Evolutionary conservation across 345 rosid genomes (phyloP), one percentile per base, ranked within the genome.

Genomic region (Bruguiera gymnorhiza): DNA sequence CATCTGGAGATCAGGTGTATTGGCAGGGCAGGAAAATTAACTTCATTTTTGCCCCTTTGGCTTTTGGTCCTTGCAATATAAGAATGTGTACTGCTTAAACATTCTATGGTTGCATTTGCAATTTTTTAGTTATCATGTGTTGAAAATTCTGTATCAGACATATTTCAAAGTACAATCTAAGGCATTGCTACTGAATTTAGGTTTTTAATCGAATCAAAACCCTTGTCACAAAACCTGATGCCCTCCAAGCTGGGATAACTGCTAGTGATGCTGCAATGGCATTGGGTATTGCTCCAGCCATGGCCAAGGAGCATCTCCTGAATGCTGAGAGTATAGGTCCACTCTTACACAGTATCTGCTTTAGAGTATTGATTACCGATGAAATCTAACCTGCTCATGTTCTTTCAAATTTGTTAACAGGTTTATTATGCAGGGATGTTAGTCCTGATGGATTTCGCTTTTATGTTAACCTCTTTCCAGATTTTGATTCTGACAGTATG

Each of bases 271-370:
- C 98, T 82, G 98, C 97, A 69, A 87, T 90, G 82, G 86, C 91
- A 30, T 77, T 92, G 69, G 96, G 88, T 67, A 90, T 95, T 63
- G 97, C 98, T 68, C 98, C 99, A 66, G 98, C 99, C 63, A 85
- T 95, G 98, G 99, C 99, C 50, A 92, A 95, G 80, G 98, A 95
- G 81, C 96, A 89, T 76, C 96, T 95, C 76, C 83, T 92, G 56
- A 78, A 87, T 65, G 96, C 99, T 60, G 98, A 92, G 80, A 90
- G 85, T 84, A 86, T 79, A 86, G 99, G 99, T 90, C 67, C 53
- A 26, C 15, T 66, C 55, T 61, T 65, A 18, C 34, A 53, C 54
- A 21, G n/a, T 24, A 71, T 76, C 64, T 27, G 31, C 6, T 67
- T 23, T 71, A 57, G 67, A 50, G 37, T 60, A 27, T 70, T 63